Conservation (phyloP, 129 eudicot genomes). For the Mikania micrantha region DNA sequence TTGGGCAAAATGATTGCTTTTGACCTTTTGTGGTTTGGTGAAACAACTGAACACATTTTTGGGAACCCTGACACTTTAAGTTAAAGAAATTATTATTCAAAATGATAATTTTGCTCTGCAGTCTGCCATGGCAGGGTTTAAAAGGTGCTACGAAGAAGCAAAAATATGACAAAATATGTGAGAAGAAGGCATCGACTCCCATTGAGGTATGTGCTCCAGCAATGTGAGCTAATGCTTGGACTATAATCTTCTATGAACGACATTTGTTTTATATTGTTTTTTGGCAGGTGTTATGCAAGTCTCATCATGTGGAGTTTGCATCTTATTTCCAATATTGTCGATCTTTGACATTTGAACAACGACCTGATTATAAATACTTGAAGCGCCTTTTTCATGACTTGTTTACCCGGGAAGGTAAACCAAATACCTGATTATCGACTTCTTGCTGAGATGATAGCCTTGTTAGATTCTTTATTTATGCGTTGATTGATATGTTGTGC, state of each 20-base stretch:
- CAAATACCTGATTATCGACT: neutral
- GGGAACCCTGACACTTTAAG: neutral
- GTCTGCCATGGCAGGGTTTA: constrained; percentile 99
- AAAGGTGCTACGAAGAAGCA: constrained; percentile 99
- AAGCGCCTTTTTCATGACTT: constrained; percentile 89
- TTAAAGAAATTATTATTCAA: neutral
- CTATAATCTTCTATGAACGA: neutral
- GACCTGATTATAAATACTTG: constrained; percentile 93
- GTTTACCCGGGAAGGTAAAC: constrained; percentile 74
- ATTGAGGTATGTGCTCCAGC: constrained; percentile 56
- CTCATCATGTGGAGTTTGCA: constrained; percentile 81
- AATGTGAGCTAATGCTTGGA: neutral
- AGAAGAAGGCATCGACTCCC: constrained; percentile 93
- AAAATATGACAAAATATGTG: constrained; percentile 94
- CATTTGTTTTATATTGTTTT: neutral
- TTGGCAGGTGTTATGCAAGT: constrained; percentile 82
- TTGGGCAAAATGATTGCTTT: neutral
- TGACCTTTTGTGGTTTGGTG: neutral
- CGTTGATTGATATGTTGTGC: constrained; percentile 9
- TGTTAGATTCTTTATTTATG: neutral
- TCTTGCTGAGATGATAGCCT: neutral
- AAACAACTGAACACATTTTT: neutral
- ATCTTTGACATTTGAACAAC: constrained; percentile 84
- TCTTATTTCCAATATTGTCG: constrained; percentile 90
- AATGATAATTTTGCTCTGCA: constrained; percentile 14